Base-by-base conservation (phyloP, 768 basidiomycete species). In the Lactarius trivialis region DNA sequence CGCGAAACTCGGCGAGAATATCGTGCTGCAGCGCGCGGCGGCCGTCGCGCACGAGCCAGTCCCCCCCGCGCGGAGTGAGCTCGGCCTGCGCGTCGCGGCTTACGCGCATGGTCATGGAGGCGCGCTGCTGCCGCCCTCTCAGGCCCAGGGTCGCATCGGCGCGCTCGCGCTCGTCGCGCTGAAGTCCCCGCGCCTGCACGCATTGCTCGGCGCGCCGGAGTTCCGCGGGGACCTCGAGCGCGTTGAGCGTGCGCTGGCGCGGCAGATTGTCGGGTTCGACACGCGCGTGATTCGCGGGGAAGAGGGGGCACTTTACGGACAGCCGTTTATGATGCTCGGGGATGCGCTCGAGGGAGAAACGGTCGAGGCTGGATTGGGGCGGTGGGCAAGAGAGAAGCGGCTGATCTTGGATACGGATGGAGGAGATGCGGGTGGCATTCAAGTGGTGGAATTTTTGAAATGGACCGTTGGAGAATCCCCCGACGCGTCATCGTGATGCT, bases 1-100 rank as follows among this genome's bases (percentile, higher is more conserved):
- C 66, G 79, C 88, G 61, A 84, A 88, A 75, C 81, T 91, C 57
- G 88, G 93, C 65, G 89, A 94, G 72, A 92, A 89, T 64, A 81
- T 93, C 52, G 78, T 81, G 0, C 71, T 93, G 19, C 82, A 83
- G 57, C 80, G 91, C 60, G 91, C 85, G 3, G 57, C 43, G 41
- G 61, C 52, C 33, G 65, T 67, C 30, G 60, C 51, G 30, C 65
- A 50, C 33, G 61, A 64, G 41, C 67, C 65, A 72, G 74, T 74
- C 62, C 72, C 56, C 67, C 55, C 15, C 36, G 5, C 17, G 30
- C 55, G 56, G 7, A 24, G 9, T 11, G 28, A 58, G 26, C 58
- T 64, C 2, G 66, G 63, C 19, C 58, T 64, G 6, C 65, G 65
- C 45, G 7, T 67, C 17, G 53, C 56, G n/a, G 36, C 67, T n/a